Evolutionary conservation across 169 alveolate species (phyloP), one percentile per base, ranked within the genome.

Genomic region (Plasmodium gonderi): DNA sequence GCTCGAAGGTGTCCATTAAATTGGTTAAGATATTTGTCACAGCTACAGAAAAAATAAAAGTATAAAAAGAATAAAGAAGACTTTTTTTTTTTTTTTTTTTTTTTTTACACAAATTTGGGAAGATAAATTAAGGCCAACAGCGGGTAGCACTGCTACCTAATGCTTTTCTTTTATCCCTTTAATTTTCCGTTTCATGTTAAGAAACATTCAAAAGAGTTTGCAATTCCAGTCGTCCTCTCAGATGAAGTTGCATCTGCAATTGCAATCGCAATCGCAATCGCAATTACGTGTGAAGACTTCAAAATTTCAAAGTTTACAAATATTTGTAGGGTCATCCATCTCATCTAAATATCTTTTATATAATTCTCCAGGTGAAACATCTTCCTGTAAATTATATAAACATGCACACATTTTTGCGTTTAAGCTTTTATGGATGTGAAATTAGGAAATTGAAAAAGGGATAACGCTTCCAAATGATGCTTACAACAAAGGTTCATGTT

Each of bases 351-450:
- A 80, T 20, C 29, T 80, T 23, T 64, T 54, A 33, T 80, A 80
- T 42, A 80, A 80, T 64, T 60, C 79, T 26, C 91, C 69, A 23
- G 91, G 67, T 9, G 79, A 68, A 26, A 44, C 67, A n/a, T 80
- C 47, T 26, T 80, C 78, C 91, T 80, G 68, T 29, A 64, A 80
- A 20, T 42, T 42, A 9, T 6, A 42, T 6, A 42, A 23, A n/a
- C 38, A 60, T 60, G 36, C n/a, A 51, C 68, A 76, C 69, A 76
- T 76, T 76, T 76, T 33, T 23, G 7, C 72, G 72, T 20, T 60
- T 14, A 17, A 4, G 40, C n/a, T n/a, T n/a, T n/a, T n/a, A n/a
- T n/a, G n/a, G n/a, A n/a, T n/a, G 72, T 60, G 36, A 20, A 60
- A 11, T 60, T 26, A 20, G 5, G 6, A 60, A 51, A 12, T n/a